Evolutionary conservation across 164 flowering plant genomes (phyloP), one percentile per base, ranked within the genome.

Genomic region (Chimonanthus praecox): DNA sequence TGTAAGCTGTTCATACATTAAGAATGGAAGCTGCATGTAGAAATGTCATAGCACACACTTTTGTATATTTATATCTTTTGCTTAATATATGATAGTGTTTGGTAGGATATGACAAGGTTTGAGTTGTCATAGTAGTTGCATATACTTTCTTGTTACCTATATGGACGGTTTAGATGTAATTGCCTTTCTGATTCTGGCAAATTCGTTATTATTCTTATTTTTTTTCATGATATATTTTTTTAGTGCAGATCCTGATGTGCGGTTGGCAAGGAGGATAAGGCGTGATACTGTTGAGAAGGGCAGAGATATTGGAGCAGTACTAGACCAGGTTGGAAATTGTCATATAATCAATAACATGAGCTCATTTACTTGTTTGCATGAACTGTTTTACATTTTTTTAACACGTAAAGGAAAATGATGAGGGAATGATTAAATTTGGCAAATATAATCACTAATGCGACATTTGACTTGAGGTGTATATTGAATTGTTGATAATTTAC

Each of bases 221-320:
- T 73, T 20, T 81, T 85, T 88, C 82, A 89, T 80, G 72, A 79
- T 76, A 75, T 77, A 80, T 71, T 11, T 84, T 83, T 86, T 82
- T 90, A 86, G 89, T 90, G 92, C 97, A 95, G 99, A 95, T 93
- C 94, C 99, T 83, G 99, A 95, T 86, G 94, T 93, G 50, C 91
- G 99, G 73, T 78, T 95, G 78, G 97, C 97, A 54, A 89, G 99
- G 81, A 90, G 99, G 79, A 92, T 95, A 85, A 88, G 95, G 68
- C 94, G 98, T 74, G 99, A 95, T 80, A 95, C 97, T 58, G 94
- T 78, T 67, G 97, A 92, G 82, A 95, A 89, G 87, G 88, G 88
- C 62, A 88, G 99, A 87, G 95, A 95, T 79, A 88, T 95, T 65
- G 80, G 85, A 50, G 63, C 80, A 20, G 94, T 94, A 13, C 91